Evolutionary conservation across 2,329 filamentous ascomycete species (phyloP).

Genomic region (Aspergillus sp.): DNA sequence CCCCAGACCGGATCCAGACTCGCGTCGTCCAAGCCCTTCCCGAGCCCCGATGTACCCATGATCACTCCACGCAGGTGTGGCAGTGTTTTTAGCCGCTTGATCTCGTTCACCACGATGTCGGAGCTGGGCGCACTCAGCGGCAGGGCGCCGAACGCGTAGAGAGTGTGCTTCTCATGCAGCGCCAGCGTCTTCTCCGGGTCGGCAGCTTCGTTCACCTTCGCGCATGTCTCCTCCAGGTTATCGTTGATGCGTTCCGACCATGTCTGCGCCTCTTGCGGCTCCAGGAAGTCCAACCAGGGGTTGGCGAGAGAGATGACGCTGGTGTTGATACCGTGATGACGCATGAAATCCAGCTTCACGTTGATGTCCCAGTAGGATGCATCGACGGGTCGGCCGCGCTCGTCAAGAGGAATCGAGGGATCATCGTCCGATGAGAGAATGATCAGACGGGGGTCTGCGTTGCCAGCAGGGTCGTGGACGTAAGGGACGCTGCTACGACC

Average conservation of each 20-base stretch:
- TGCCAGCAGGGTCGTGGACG: conserved; percentile 40
- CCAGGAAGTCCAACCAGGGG: conserved; percentile 87
- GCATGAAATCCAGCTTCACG: conserved; percentile 85
- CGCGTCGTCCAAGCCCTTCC: conserved; percentile 76
- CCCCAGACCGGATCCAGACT: conserved; percentile 69
- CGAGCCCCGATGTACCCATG: conserved; percentile 79
- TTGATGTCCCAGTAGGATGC: conserved; percentile 77
- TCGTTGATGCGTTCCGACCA: conserved; percentile 71
- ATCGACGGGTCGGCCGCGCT: conserved; percentile 77
- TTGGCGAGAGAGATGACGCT: conserved; percentile 89
- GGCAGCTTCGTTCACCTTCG: conserved; percentile 34
- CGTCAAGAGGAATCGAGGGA: conserved; percentile 35
- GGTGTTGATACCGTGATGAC: conserved; percentile 74
- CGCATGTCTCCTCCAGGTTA: conserved; percentile 73
- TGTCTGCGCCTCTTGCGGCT: conserved; percentile 57
- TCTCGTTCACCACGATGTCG: conserved; percentile 60
- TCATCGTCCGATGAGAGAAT: conserved; percentile 49
- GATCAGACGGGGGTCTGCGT: conserved; percentile 42
- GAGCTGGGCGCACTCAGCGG: conserved; percentile 69
- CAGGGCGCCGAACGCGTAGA: conserved; percentile 82
- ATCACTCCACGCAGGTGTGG: conserved; percentile 80
- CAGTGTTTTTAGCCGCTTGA: conserved; percentile 61
- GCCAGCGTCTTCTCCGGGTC: conserved; percentile 19
- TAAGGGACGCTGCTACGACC: conserved; percentile 50
- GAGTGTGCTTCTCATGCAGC: conserved; percentile 56